Evolutionary conservation across 73 alveolate genomes (phyloP).

Genomic region (Symbiodinium natans): DNA sequence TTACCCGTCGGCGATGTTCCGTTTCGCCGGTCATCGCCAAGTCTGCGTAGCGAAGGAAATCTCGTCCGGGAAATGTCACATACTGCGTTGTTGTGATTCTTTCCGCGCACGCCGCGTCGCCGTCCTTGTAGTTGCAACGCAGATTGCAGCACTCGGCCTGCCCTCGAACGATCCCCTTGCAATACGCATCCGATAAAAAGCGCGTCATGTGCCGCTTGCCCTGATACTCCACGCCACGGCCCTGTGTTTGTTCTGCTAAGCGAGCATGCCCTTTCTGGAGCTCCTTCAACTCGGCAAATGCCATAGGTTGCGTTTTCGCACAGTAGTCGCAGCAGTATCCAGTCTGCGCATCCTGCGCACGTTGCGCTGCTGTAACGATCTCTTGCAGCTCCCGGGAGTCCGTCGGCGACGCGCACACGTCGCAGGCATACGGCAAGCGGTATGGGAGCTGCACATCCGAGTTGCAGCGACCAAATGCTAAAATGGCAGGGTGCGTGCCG

Average conservation of each 20-base stretch:
- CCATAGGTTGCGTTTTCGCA: neutral
- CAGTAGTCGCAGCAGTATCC: neutral
- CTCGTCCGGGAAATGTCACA: neutral
- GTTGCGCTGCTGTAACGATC: neutral
- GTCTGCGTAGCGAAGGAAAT: neutral
- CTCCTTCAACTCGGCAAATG: neutral
- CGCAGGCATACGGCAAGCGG: neutral
- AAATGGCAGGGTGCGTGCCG: neutral
- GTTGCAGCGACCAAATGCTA: neutral
- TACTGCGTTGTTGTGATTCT: neutral
- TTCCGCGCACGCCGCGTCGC: neutral
- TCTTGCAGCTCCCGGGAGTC: too few species aligned
- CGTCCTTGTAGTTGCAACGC: neutral
- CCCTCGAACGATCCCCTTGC: neutral
- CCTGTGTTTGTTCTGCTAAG: neutral
- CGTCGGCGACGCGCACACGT: neutral
- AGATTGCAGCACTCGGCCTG: conserved; percentile 35
- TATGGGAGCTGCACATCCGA: conserved; percentile 22
- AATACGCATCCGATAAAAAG: neutral
- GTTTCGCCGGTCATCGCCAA: too few species aligned
- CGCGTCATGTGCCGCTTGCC: neutral
- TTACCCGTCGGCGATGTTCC: neutral
- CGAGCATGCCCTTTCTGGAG: neutral
- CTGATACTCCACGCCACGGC: neutral
- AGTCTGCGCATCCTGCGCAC: conserved; percentile 13